Base-by-base conservation (phyloP, 208 protist genomes). In the Trypanosoma congolense region DNA sequence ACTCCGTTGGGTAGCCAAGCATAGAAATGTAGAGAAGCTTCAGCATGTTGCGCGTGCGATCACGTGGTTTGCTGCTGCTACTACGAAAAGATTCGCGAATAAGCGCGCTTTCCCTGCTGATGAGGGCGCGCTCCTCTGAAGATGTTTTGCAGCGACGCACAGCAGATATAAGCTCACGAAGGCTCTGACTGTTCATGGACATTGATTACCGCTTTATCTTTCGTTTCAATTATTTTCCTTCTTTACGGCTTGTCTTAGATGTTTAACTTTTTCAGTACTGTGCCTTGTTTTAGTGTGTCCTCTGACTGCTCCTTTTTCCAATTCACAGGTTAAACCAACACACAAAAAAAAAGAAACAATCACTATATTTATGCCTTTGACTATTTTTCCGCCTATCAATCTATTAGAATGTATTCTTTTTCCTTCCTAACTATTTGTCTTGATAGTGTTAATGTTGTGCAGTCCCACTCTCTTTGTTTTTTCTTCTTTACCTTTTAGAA, bases 11-110 rank as follows among this genome's bases (percentile, higher is more conserved):
- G 73, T 99, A 99, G 16, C 99, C 99, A 0, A 99, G 79, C 81
- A 99, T 98, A 60, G 92, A 95, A 55, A 99, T 99, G 80, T 99
- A 99, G 0, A 99, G 72, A 26, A 99, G 83, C 75, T 99, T 99
- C 21, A 95, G 67, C 68, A 99, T 98, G 80, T 99, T 99, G 50
- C 97, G 93, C n/a, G 91, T 90, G 4, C 98, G 80, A 31, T 95
- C 78, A 41, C 94, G 86, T 30, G 86, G 70, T 25, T 97, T 92
- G 48, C 90, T 95, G 19, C 96, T 87, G 46, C 90, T 95, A 22
- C 96, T 87, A 47, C 90, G 92, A 43, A 99, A 96, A 2, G 80
- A 76, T 19, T 96, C 96, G 28, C 97, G 88, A 62, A 99, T 98
- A 3, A 70, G 42, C 9, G 98, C 97, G 54, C 87, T 97, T 50